A percentile compares a stretch with the other conserved stretches of the same genome.
These are phyloP conservation scores for Remersonia thermophila DNA, from an alignment of 2,329 filamentous ascomycete genomes.

Conservation along the genomic window DNA sequence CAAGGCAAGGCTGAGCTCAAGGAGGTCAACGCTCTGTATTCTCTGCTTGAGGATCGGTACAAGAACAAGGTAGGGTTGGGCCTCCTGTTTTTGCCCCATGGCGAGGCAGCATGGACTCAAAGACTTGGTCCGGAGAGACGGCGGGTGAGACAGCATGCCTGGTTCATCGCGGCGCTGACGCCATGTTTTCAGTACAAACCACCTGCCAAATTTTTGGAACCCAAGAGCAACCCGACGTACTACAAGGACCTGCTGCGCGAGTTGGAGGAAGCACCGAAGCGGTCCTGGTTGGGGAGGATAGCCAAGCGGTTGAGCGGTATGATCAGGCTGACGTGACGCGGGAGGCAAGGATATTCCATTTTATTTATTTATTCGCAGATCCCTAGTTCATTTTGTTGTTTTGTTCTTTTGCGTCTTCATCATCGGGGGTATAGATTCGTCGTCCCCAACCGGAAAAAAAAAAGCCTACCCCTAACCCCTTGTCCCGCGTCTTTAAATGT, in stretches of 20 bases:
- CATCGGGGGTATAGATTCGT: constrained; percentile 4
- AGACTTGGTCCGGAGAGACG: not conserved
- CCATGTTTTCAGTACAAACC: constrained; percentile 36
- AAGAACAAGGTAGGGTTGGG: constrained; percentile 34
- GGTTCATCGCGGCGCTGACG: too few species aligned
- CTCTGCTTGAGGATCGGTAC: constrained; percentile 48
- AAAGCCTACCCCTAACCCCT: constrained; percentile 8
- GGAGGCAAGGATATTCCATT: not conserved
- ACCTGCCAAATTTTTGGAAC: constrained; percentile 39
- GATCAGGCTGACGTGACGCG: constrained; percentile 44
- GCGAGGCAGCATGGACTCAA: too few species aligned
- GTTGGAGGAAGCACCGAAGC: constrained; percentile 48
- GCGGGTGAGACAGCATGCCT: too few species aligned
- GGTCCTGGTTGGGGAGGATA: constrained; percentile 40
- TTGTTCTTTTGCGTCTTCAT: too few species aligned
- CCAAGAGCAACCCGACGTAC: constrained; percentile 52
- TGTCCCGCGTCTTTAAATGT: constrained; percentile 43
- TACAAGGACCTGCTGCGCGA: constrained; percentile 49
- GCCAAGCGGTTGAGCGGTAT: constrained; percentile 45
- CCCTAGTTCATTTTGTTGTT: too few species aligned
- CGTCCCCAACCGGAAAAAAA: constrained; percentile 1
- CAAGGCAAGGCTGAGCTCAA: constrained; percentile 37
- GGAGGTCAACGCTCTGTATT: constrained; percentile 48
- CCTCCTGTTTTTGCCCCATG: too few species aligned
- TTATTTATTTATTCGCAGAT: too few species aligned